Evolutionary conservation across 2,329 filamentous ascomycete genomes (phyloP), one percentile per base, ranked within the genome.

Genomic region (Bretziella fagacearum): DNA sequence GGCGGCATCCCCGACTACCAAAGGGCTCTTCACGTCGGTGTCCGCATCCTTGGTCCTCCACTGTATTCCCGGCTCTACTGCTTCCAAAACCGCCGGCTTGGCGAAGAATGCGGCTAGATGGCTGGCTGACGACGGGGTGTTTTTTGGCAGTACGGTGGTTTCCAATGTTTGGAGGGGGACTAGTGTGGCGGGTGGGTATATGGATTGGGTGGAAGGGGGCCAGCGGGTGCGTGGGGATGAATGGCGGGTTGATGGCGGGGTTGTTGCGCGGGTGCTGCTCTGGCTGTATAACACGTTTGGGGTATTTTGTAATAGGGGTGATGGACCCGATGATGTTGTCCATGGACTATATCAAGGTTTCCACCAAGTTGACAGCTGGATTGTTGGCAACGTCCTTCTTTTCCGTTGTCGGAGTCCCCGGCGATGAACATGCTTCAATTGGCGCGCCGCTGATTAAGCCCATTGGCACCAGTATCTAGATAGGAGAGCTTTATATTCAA

Each of bases 271-370:
- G 27, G 17, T 39, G 15, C 44, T 55, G 7, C 51, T 64, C 47
- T 55, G 50, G 17, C 44, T 55, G 29, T 65, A 64, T 44, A 65
- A 67, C 51, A 47, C 52, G 23, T 51, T 55, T 6, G 57, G 59
- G 2, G 47, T 65, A 1, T 65, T 68, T 52, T 56, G 58, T 36
- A 68, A 67, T 52, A 60, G 56, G 54, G 55, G 58, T 1, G 65
- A 68, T 46, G 57, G 46, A 3, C 48, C 51, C 26, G 59, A 59
- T 44, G 58, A 55, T 3, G 55, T 65, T 23, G 58, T 60, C 40
- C 49, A 53, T 13, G 62, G 55, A 8, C 53, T 68, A 23, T 50
- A 56, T 46, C 52, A 55, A 32, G 56, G 58, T 33, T 67, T 67
- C 46, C 58, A 58, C 15, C 56, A 60, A 23, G 63, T 67, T 1